Percentiles rank a stretch among this genome's conserved stretches.
Conservation (phyloP, 129 eudicot species). For the Centaurea solstitialis region DNA sequence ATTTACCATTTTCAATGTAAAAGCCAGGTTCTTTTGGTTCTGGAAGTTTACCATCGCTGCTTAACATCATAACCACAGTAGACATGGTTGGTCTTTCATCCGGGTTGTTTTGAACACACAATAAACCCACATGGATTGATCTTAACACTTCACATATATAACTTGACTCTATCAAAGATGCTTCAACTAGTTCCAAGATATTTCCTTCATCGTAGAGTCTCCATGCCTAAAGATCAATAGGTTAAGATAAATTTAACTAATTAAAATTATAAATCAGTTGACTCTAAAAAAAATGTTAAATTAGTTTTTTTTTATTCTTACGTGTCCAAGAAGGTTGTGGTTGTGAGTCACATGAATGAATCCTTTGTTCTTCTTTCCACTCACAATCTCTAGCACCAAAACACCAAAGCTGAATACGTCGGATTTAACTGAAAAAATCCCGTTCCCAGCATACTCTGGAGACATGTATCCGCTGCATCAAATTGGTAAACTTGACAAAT, state of each 20-base stretch:
- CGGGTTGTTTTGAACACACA: conserved; percentile 35
- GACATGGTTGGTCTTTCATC: conserved; percentile 30
- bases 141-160: conserved; percentile 11
- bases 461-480: conserved; percentile 11
- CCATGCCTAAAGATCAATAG: conserved; percentile 22
- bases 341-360: conserved; percentile 20
- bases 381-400: conserved; percentile 36
- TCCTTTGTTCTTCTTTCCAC: conserved; percentile 36
- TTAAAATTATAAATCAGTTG: not conserved
- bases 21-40: conserved; percentile 31
- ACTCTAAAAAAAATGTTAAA: not conserved
- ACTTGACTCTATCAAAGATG: conserved; percentile 4
- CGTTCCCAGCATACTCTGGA: not conserved
- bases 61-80: conserved; percentile 21
- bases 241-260: not conserved
- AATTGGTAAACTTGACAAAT: not conserved
- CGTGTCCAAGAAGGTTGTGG: conserved; percentile 40
- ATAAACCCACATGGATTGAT: conserved; percentile 23
- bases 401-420: conserved; percentile 33
- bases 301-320: conserved; percentile 8
- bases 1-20: conserved; percentile 13
- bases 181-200: conserved; percentile 24
- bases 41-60: conserved; percentile 9
- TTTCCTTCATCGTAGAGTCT: conserved; percentile 29
- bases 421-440: conserved; percentile 1